phyloP scores from a whole-genome alignment of 352 stramenopile genomes.

The Globisporangium spiculum region DNA sequence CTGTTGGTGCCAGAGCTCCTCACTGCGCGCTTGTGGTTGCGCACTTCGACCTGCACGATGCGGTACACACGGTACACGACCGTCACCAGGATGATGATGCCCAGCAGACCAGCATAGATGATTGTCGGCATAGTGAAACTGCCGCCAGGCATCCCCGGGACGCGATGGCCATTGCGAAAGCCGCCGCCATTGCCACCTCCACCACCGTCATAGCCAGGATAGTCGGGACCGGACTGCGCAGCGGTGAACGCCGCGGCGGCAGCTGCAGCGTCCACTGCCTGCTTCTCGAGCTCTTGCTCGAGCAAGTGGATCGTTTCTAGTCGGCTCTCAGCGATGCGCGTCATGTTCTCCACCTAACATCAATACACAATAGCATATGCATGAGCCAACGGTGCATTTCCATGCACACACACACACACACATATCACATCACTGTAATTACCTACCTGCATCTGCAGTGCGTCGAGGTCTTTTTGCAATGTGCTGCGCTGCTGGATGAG shows the following conservation, averaged over 20 bases:
- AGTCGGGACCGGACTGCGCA: slow-evolving; percentile 12
- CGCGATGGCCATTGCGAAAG: slow-evolving; percentile 7
- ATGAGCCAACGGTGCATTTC: neutral
- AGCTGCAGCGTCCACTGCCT: slow-evolving; percentile 48
- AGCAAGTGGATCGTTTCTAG: slow-evolving; percentile 71
- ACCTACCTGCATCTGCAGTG: slow-evolving; percentile 54
- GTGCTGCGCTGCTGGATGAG: slow-evolving; percentile 52
- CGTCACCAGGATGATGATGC: slow-evolving; percentile 35
- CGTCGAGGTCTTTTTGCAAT: slow-evolving; percentile 50
- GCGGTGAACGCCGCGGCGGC: slow-evolving; percentile 20
- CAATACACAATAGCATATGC: neutral
- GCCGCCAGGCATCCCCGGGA: slow-evolving; percentile 2
- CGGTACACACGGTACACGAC: slow-evolving; percentile 55
- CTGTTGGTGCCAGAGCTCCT: slow-evolving; percentile 6
- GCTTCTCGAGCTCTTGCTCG: slow-evolving; percentile 64
- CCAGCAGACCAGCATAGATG: slow-evolving; percentile 48
- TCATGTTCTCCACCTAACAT: slow-evolving; percentile 59
- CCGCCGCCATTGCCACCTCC: neutral
- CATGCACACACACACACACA: neutral
- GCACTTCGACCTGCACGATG: slow-evolving; percentile 44
- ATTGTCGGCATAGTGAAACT: slow-evolving; percentile 49
- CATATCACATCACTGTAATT: neutral
- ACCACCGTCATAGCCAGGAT: neutral
- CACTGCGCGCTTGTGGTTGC: slow-evolving; percentile 22
- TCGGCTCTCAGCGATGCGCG: slow-evolving; percentile 59